Evolutionary conservation across 2,329 filamentous ascomycete genomes (phyloP), one percentile per base, ranked within the genome.

Genomic region (Sphaceloma murrayae): DNA sequence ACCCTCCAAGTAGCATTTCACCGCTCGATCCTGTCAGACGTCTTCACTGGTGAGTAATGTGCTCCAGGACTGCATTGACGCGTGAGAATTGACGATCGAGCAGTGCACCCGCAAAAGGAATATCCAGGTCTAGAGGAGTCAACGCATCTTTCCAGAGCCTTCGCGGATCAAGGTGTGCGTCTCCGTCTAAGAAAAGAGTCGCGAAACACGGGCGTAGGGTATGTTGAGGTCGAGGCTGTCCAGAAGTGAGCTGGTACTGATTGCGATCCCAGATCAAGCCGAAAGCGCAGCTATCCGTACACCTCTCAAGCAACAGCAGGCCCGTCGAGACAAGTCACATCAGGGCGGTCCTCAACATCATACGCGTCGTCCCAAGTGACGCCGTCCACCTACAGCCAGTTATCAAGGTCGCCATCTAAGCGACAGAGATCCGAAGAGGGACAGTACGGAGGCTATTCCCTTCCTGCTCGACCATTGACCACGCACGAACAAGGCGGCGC

Each of bases 141-240:
- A 1, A 91, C 85, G 0, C 78, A 80, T 52, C 65, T 94, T 32
- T 91, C 86, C 1, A 74, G 85, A 42, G 79, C 82, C 0, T 89
- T 94, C 61, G 83, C 82, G 51, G 86, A 94, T 54, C 86, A 94
- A 59, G 87, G 87, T 6, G 84, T 94, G 10, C 80, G 85, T 42
- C 67, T 94, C 22, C 74, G 86, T 43, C 72, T 94, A 34, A 77
- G 86, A 45, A 94, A 94, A 59, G 86, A 94, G 61, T 82, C 84
- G 33, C 73, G 84, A 17, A 54, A 31, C 11, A 73, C 44, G 34
- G 4, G 42, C 21, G 42, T 9, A 45, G 32, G 42, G 42, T 45
- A 45, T 27, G 42, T 30, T 10, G 13, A 4, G 8, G 16, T 13
- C 22, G 11, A 10, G 22, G 5, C 11, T 1, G 18, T 7, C n/a